Percentiles rank a stretch among this genome's conserved stretches.
phyloP scores from a whole-genome alignment of 2,329 filamentous ascomycete species.

The Neoarthrinium moseri region DNA sequence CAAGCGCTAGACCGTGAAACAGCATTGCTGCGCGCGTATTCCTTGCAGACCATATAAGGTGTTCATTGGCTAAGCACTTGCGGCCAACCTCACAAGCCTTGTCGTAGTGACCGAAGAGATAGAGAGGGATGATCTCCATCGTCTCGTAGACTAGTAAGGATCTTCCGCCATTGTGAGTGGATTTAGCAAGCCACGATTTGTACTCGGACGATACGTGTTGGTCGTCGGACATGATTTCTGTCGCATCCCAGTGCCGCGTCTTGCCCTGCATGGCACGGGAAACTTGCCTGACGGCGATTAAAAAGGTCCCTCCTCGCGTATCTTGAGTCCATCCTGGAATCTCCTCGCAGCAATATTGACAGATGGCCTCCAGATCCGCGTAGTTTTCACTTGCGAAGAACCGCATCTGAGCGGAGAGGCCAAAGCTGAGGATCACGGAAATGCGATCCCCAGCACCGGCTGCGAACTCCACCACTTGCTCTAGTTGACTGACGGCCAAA shows the following conservation, averaged over 20 bases:
- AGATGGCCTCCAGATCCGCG: slow-evolving; percentile 68
- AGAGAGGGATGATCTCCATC: slow-evolving; percentile 61
- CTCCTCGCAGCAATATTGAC: slow-evolving; percentile 71
- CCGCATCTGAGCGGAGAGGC: slow-evolving; percentile 63
- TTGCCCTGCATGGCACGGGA: slow-evolving; percentile 74
- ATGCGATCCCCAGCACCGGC: slow-evolving; percentile 68
- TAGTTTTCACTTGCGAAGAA: slow-evolving; percentile 70
- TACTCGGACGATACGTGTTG: slow-evolving; percentile 59
- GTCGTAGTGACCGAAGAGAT: slow-evolving; percentile 62
- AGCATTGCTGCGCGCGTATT: slow-evolving; percentile 57
- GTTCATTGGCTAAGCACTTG: slow-evolving; percentile 43
- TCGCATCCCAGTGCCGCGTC: slow-evolving; percentile 51
- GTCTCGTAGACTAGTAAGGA: slow-evolving; percentile 68
- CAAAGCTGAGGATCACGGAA: slow-evolving; percentile 69
- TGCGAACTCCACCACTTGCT: slow-evolving; percentile 65
- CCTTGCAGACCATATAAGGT: slow-evolving; percentile 57
- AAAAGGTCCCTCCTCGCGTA: slow-evolving; percentile 67
- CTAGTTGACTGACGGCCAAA: slow-evolving; percentile 57
- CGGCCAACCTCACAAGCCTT: slow-evolving; percentile 57
- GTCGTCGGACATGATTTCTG: slow-evolving; percentile 65
- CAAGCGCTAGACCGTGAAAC: slow-evolving; percentile 59
- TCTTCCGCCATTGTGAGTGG: slow-evolving; percentile 58
- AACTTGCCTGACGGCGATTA: slow-evolving; percentile 65
- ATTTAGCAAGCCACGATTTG: slow-evolving; percentile 56
- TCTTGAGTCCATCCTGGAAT: slow-evolving; percentile 71